Percentiles rank a stretch among this genome's conserved stretches.
These are phyloP conservation scores for Sphaceloma murrayae DNA, from an alignment of 2,329 filamentous ascomycete species.

Conservation along the genomic window DNA sequence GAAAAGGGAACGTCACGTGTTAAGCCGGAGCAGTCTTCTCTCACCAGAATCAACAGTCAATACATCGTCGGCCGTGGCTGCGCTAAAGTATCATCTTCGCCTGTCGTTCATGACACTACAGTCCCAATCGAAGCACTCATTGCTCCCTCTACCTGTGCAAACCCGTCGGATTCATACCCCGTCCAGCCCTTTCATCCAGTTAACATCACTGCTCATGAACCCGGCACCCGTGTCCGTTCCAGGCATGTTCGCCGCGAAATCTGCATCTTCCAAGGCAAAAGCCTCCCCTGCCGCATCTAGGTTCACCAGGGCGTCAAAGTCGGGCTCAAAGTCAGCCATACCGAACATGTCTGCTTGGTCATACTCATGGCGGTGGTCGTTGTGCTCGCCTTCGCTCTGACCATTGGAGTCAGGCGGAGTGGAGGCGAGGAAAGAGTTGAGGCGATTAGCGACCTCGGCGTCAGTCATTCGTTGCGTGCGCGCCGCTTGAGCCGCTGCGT, in stretches of 20 bases:
- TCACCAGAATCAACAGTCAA: no score
- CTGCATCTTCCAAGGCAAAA: slow-evolving; percentile 28
- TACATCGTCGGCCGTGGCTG: no score
- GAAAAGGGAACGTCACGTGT: not conserved
- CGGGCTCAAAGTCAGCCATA: slow-evolving; percentile 26
- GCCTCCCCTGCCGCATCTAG: slow-evolving; percentile 29
- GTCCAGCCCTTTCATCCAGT: slow-evolving; percentile 29
- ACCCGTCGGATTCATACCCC: slow-evolving; percentile 7
- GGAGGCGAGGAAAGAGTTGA: slow-evolving; percentile 42
- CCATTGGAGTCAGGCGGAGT: slow-evolving; percentile 38
- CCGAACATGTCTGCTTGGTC: slow-evolving; percentile 17
- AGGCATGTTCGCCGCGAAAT: slow-evolving; percentile 22
- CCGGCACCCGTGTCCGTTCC: slow-evolving; percentile 16
- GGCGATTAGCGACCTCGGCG: slow-evolving; percentile 38
- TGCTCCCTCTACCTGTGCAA: not conserved
- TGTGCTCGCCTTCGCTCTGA: slow-evolving; percentile 19
- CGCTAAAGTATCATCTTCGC: no score
- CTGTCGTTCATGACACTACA: no score
- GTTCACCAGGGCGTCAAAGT: slow-evolving; percentile 32
- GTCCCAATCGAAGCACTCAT: no score
- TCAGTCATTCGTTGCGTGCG: slow-evolving; percentile 29
- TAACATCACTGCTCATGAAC: slow-evolving; percentile 28
- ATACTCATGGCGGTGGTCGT: slow-evolving; percentile 16
- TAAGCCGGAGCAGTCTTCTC: no score
- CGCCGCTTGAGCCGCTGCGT: slow-evolving; percentile 19